phyloP scores from a whole-genome alignment of 2,329 filamentous ascomycete species.

The Fusarium pilosicola region DNA sequence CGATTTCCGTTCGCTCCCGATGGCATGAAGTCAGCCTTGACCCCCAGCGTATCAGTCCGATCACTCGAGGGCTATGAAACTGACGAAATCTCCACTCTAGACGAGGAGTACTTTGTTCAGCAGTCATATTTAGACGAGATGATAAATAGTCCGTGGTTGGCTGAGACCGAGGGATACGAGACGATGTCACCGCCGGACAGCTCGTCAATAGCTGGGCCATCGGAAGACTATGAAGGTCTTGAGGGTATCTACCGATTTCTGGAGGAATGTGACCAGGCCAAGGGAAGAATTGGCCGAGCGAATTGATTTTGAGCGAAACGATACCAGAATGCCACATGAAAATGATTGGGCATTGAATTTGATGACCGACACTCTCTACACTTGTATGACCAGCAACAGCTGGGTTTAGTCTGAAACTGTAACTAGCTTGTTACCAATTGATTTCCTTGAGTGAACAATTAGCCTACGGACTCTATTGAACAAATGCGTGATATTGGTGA shows the following conservation, averaged over 20 bases:
- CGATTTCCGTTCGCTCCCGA: conserved; percentile 86
- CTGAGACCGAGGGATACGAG: conserved; percentile 59
- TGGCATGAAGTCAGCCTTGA: conserved; percentile 51
- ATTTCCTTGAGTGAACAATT: conserved; percentile 32
- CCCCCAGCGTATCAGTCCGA: conserved; percentile 59
- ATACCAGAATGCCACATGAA: conserved; percentile 31
- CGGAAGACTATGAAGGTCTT: conserved; percentile 63
- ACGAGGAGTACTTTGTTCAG: conserved; percentile 50
- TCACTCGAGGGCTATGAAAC: conserved; percentile 56
- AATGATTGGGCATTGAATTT: conserved; percentile 22
- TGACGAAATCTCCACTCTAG: conserved; percentile 50
- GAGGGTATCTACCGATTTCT: conserved; percentile 68
- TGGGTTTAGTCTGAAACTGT: conserved; percentile 26
- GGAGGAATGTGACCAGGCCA: conserved; percentile 64
- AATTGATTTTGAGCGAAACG: conserved; percentile 33
- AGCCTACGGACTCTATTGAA: neutral
- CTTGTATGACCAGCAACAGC: conserved; percentile 26
- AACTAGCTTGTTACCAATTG: conserved; percentile 35
- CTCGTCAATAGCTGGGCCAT: conserved; percentile 57
- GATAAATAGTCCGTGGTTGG: conserved; percentile 61
- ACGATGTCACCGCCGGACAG: conserved; percentile 61
- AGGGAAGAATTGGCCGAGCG: conserved; percentile 47
- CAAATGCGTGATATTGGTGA: neutral
- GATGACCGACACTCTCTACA: conserved; percentile 43
- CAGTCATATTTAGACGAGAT: conserved; percentile 56